Base-by-base conservation (phyloP, 176 grass and related monocot genomes). In the Aegilops sharonensis region DNA sequence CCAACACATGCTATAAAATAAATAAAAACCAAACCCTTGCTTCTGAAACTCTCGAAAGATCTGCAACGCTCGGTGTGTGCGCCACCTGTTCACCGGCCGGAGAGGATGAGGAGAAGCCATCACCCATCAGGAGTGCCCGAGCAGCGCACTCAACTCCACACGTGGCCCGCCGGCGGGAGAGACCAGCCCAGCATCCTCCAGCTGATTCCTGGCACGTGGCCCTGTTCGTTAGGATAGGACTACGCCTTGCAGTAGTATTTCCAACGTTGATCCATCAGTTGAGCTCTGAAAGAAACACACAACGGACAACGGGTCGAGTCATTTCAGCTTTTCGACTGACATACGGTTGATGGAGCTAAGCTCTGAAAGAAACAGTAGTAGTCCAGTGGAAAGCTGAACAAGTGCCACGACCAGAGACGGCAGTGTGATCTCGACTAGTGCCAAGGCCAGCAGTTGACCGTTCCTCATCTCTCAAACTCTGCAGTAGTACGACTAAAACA, bases 41-140 rank as follows among this genome's bases (percentile, higher is more conserved):
- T 86, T 90, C 62, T 82, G 11, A 85, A 47, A 85, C 83, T 89
- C 77, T 89, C 25, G 6, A 85, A 80, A 74, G 23, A 39, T 72
- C 48, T 8, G 8, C 2, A 30, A 14, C 35, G 6, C n/a, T 59
- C 60, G 27, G 67, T 9, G 8, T 21, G 70, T 48, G 60, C 2
- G 59, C 77, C 83, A 85, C 83, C 0, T 86, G 88, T 81, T 81
- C 67, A 42, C 35, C 88, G 78, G 36, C 67, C 24, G 6, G 67
- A 18, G 39, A 18, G 8, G 68, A 85, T n/a, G 82, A 34, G 80
- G 30, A 35, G 75, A 30, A 72, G 32, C 72, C 72, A 32, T 90
- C 88, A 56, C 64, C 72, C 72, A 31, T 90, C 88, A 42, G 79
- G 73, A 78, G 79, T 83, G 79, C 31, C 73, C 84, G 7, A 74